Base-by-base conservation (phyloP, 176 grass and related monocot species). In the maize (Zea mays) region DNA sequence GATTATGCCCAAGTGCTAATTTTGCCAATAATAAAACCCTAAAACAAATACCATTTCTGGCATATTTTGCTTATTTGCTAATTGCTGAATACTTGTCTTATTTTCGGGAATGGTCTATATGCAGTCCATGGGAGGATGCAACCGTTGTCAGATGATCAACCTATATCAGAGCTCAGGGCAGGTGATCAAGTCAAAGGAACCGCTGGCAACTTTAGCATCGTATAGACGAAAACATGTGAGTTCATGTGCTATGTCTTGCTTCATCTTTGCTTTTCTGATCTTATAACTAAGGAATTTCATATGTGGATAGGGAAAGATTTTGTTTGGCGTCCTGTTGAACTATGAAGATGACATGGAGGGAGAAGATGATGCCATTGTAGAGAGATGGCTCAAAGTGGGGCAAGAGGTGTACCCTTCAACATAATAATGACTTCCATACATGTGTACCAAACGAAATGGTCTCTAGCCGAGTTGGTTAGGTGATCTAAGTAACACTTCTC, bases 111-210 rank as follows among this genome's bases (percentile, higher is more conserved):
- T 46, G 33, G 54, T 39, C 41, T 10, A 33, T 81, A 49, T 61
- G 63, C 79, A 97, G 91, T 92, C 96, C 17, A 86, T 98, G 66
- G 96, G 92, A 61, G 96, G 96, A 88, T 98, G 96, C 84, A 98
- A 88, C 67, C 91, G 96, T 27, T 98, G 96, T 66, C 85, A 94
- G 78, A 98, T 98, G 89, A 92, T 98, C 86, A 94, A 98, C 81
- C 20, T 98, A 44, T 68, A 90, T n/a, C 91, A 86, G 35, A 79
- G 71, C 62, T 88, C 87, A 54, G 83, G 83, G 69, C 76, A 86
- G 81, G 74, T 83, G 71, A 43, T 68, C 57, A 94, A 89, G 82
- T 88, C 85, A 1, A 98, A 92, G 76, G 96, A 94, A 85, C 96
- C 96, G 43, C 81, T 98, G 69, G 87, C 91, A 62, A 98, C 96